Conservation (phyloP, 345 rosid species). For the Eucalyptus sp. region DNA sequence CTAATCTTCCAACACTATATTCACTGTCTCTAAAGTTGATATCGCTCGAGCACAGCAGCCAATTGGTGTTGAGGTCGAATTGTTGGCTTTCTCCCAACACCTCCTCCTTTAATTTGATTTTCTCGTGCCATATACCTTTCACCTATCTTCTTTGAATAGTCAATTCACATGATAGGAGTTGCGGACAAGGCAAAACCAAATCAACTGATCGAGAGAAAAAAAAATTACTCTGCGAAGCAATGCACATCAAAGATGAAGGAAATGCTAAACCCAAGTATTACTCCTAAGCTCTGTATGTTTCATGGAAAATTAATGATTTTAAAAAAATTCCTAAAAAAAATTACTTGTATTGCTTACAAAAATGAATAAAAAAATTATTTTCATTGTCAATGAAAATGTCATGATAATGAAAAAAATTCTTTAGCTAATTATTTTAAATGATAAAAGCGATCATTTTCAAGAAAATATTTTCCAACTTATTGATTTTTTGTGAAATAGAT, state of each 20-base stretch:
- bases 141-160: not conserved
- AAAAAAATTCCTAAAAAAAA: no score
- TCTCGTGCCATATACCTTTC: not conserved
- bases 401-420: no score
- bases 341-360: rapidly evolving
- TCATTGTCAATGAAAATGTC: no score
- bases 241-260: not conserved
- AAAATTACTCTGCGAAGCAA: not conserved
- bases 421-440: not conserved
- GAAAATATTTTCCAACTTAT: no score
- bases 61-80: not conserved
- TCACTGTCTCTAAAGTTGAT: not conserved
- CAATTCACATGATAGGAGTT: not conserved
- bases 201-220: not conserved
- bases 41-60: not conserved
- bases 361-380: no score
- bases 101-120: not conserved
- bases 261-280: not conserved
- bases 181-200: not conserved
- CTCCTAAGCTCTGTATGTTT: no score
- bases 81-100: not conserved
- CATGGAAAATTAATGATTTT: not conserved
- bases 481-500: no score
- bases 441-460: no score
- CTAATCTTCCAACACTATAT: not conserved